phyloP scores from a whole-genome alignment of 352 stramenopile genomes.

The Phytophthora melonis region DNA sequence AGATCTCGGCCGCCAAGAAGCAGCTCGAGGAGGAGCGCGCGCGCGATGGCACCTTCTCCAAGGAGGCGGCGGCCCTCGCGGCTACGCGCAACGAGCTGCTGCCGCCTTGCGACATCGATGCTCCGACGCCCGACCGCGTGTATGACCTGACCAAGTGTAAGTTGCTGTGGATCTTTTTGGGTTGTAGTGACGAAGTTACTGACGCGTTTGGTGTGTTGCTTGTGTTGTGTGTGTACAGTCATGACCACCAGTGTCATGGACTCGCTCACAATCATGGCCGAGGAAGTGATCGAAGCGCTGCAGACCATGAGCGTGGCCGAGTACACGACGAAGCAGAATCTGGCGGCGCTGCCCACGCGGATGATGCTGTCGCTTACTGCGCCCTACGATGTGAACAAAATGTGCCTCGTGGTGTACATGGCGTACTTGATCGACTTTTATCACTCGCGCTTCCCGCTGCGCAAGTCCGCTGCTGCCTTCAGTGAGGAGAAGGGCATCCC shows the following conservation, averaged over 20 bases:
- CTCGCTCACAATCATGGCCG: slow-evolving; percentile 76
- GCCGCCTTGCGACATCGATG: slow-evolving; percentile 77
- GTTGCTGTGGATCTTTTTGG: slow-evolving; percentile 27
- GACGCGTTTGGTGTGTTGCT: neutral
- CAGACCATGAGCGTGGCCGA: slow-evolving; percentile 65
- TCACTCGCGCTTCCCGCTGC: slow-evolving; percentile 66
- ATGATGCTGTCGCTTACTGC: slow-evolving; percentile 74
- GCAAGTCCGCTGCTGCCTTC: slow-evolving; percentile 70
- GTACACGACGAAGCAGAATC: slow-evolving; percentile 53
- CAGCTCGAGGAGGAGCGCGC: slow-evolving; percentile 59
- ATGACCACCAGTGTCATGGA: slow-evolving; percentile 76
- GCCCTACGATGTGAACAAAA: slow-evolving; percentile 76
- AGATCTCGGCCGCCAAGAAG: slow-evolving; percentile 67
- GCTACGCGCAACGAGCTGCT: slow-evolving; percentile 72
- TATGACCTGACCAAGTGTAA: slow-evolving; percentile 88
- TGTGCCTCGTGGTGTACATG: slow-evolving; percentile 78
- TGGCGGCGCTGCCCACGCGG: slow-evolving; percentile 64
- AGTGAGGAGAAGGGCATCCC: slow-evolving; percentile 84
- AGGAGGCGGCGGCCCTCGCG: slow-evolving; percentile 60
- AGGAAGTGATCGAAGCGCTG: slow-evolving; percentile 75
- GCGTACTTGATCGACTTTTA: slow-evolving; percentile 79
- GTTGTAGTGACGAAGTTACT: slow-evolving; percentile 1
- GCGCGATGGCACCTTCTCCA: slow-evolving; percentile 63
- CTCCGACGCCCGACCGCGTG: slow-evolving; percentile 75
- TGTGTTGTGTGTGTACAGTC: slow-evolving; percentile 47